Conservation (phyloP, 2,329 filamentous ascomycete genomes). For the Xylariaceae sp. region DNA sequence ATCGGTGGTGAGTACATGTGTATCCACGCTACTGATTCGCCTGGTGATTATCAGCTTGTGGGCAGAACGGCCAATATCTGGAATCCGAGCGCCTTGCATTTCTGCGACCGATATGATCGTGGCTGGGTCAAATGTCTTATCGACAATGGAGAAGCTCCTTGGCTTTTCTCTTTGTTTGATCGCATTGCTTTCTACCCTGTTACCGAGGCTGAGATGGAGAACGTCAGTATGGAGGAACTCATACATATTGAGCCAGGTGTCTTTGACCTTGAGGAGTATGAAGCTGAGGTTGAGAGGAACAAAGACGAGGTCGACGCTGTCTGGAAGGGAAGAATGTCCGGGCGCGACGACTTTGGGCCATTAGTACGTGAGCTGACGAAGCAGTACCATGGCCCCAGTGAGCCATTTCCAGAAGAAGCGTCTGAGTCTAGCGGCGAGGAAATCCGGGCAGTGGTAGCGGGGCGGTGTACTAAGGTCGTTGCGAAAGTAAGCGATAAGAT, state of each 20-base stretch:
- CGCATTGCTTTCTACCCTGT: neutral
- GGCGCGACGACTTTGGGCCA: neutral
- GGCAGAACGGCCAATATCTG: neutral
- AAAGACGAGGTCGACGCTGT: neutral
- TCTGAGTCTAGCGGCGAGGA: neutral
- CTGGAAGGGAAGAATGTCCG: neutral
- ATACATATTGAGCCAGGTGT: neutral
- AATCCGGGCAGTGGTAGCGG: neutral
- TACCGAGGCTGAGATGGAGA: neutral
- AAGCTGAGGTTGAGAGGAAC: neutral
- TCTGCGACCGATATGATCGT: too few species aligned
- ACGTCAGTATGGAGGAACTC: neutral
- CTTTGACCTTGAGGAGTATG: neutral
- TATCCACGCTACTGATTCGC: neutral
- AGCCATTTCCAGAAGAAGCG: neutral
- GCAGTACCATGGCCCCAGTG: neutral
- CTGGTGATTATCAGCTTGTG: neutral
- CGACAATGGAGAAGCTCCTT: neutral
- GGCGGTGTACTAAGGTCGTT: neutral
- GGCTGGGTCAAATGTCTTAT: neutral
- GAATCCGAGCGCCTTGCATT: neutral
- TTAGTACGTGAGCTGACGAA: neutral
- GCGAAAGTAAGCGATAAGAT: neutral
- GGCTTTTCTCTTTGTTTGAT: neutral
- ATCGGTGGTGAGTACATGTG: neutral